Evolutionary conservation across 2,329 filamentous ascomycete species (phyloP).

Genomic region (Hirsutella rhossiliensis): DNA sequence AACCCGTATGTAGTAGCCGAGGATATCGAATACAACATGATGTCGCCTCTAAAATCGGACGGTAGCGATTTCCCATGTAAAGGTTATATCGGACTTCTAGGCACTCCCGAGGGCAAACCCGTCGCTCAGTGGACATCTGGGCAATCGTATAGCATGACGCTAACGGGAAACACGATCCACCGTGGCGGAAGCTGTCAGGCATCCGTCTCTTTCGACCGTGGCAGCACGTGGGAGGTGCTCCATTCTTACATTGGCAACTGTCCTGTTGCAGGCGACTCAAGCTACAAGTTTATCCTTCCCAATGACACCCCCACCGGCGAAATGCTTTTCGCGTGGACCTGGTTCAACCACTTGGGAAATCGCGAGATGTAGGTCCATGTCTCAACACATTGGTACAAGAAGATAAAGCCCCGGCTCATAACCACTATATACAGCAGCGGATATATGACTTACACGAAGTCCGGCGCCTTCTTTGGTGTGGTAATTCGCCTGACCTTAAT

Average conservation of each 20-base stretch:
- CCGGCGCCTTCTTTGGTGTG: no score
- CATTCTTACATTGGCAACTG: slow-evolving; percentile 44
- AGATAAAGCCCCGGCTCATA: no score
- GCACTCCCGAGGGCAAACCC: slow-evolving; percentile 34
- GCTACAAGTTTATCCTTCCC: slow-evolving; percentile 56
- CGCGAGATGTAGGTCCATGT: slow-evolving; percentile 83
- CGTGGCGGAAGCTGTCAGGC: slow-evolving; percentile 67
- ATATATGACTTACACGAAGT: no score
- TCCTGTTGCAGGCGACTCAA: slow-evolving; percentile 29
- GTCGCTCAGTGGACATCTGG: slow-evolving; percentile 53
- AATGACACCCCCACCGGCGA: slow-evolving; percentile 45
- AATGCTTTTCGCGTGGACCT: slow-evolving; percentile 63
- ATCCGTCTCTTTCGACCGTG: slow-evolving; percentile 61
- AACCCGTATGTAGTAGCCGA: slow-evolving; percentile 29
- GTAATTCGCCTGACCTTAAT: no score
- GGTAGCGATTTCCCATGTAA: slow-evolving; percentile 69
- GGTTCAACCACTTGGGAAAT: slow-evolving; percentile 67
- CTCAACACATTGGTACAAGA: no score
- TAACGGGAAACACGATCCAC: slow-evolving; percentile 52
- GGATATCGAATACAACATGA: slow-evolving; percentile 60
- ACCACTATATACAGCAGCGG: no score
- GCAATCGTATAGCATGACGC: slow-evolving; percentile 46
- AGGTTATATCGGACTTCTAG: slow-evolving; percentile 39
- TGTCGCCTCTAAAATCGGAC: slow-evolving; percentile 45
- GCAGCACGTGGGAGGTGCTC: slow-evolving; percentile 56